These are phyloP conservation scores for Botrytis paeoniae DNA, from an alignment of 2,329 filamentous ascomycete genomes.

Conservation along the genomic window DNA sequence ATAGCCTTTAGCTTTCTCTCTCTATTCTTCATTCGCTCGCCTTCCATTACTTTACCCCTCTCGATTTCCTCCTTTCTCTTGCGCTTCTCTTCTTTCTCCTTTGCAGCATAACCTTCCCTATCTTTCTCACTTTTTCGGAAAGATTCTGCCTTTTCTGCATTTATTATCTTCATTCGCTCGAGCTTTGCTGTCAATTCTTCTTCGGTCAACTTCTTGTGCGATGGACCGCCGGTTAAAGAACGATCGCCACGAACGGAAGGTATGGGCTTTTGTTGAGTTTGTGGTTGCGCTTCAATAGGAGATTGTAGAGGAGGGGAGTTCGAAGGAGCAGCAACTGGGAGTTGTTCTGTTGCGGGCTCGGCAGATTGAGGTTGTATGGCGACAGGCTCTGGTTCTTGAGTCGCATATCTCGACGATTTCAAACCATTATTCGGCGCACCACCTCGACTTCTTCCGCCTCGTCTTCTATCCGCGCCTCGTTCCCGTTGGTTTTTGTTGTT, in stretches of 20 bases:
- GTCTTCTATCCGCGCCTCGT: slow-evolving; percentile 19
- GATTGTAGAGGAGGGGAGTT: background rate
- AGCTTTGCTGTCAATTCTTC: slow-evolving; percentile 60
- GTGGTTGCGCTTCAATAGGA: slow-evolving; percentile 12
- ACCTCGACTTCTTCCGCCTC: slow-evolving; percentile 21
- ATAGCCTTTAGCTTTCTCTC: slow-evolving; percentile 38
- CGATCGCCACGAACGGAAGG: slow-evolving; percentile 53
- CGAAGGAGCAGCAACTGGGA: background rate
- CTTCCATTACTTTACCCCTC: slow-evolving; percentile 36
- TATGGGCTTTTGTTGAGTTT: slow-evolving; percentile 21
- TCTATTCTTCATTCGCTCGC: slow-evolving; percentile 38
- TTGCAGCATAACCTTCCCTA: slow-evolving; percentile 58
- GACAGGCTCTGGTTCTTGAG: slow-evolving; percentile 14
- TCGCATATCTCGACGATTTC: slow-evolving; percentile 29
- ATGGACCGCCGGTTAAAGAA: slow-evolving; percentile 51
- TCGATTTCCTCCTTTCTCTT: slow-evolving; percentile 42
- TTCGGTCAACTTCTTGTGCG: slow-evolving; percentile 61
- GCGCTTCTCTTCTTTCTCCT: slow-evolving; percentile 57
- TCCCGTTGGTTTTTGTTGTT: slow-evolving; percentile 17
- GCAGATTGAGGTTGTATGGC: background rate
- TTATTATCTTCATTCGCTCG: slow-evolving; percentile 58
- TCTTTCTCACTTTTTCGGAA: slow-evolving; percentile 68
- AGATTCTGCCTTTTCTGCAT: slow-evolving; percentile 55
- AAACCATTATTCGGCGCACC: slow-evolving; percentile 25
- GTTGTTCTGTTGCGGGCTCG: background rate